A percentile compares a stretch with the other conserved stretches of the same genome.
These are phyloP conservation scores for Lasiodiplodia hormozganensis DNA, from an alignment of 2,329 filamentous ascomycete genomes.

Conservation along the genomic window DNA sequence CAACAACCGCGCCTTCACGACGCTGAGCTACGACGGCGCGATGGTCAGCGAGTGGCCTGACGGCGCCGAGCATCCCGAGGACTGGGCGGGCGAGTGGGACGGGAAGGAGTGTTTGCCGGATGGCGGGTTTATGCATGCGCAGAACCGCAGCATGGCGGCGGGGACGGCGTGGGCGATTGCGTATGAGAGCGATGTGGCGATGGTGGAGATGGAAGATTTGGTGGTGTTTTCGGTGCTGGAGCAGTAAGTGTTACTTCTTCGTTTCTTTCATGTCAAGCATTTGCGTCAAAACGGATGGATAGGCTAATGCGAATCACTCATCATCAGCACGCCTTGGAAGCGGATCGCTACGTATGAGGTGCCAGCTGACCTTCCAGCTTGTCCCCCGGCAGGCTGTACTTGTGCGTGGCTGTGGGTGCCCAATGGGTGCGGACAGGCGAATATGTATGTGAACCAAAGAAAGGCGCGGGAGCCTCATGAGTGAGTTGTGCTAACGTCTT, in stretches of 20 bases:
- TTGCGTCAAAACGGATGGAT: too few species aligned
- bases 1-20: constrained; percentile 58
- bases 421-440: constrained; percentile 47
- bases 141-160: constrained; percentile 51
- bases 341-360: constrained; percentile 47
- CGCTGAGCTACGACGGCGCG: constrained; percentile 53
- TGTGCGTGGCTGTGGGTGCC: constrained; percentile 55
- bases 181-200: constrained; percentile 55
- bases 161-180: constrained; percentile 61
- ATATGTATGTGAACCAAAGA: constrained; percentile 39
- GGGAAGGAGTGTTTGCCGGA: constrained; percentile 46
- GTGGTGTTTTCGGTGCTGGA: constrained; percentile 58
- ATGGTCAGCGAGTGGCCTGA: constrained; percentile 55
- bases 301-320: neutral
- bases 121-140: constrained; percentile 55
- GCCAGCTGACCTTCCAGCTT: constrained; percentile 45
- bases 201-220: constrained; percentile 60
- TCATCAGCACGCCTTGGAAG: constrained; percentile 47
- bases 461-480: neutral
- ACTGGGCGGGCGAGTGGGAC: constrained; percentile 51
- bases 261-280: too few species aligned
- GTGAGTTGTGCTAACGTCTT: neutral
- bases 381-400: constrained; percentile 47
- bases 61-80: constrained; percentile 53
- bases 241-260: constrained; percentile 43